phyloP scores from a whole-genome alignment of 106 monocot genomes.

The Dendrobium chrysotoxum region DNA sequence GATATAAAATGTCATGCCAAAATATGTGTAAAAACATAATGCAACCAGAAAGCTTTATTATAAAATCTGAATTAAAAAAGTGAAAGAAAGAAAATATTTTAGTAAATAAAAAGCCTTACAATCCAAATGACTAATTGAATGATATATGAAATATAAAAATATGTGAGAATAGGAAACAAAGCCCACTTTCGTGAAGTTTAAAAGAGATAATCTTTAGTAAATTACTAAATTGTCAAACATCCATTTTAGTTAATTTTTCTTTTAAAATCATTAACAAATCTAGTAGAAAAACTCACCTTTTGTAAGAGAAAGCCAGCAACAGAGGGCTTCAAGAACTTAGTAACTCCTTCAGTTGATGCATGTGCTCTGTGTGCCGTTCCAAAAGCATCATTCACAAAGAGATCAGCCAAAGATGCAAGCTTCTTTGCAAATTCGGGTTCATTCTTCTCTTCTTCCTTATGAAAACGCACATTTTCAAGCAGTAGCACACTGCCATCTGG shows the following conservation, averaged over 20 bases:
- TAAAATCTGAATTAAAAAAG: background rate
- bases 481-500: slow-evolving; percentile 73
- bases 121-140: background rate
- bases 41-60: background rate
- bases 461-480: slow-evolving; percentile 85
- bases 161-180: background rate
- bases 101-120: background rate
- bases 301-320: slow-evolving; percentile 68
- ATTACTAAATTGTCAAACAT: background rate
- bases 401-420: slow-evolving; percentile 82
- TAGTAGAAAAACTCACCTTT: slow-evolving; percentile 27
- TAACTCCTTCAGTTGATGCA: slow-evolving; percentile 84
- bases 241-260: no score
- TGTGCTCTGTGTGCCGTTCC: slow-evolving; percentile 76
- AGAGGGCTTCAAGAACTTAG: slow-evolving; percentile 60
- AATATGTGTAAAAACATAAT: background rate
- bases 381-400: slow-evolving; percentile 90
- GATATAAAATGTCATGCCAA: background rate
- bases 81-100: background rate
- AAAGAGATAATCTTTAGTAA: background rate
- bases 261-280: background rate
- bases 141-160: background rate
- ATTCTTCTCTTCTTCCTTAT: slow-evolving; percentile 93
- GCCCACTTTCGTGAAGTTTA: background rate
- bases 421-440: slow-evolving; percentile 88